Percentiles rank a stretch among this genome's conserved stretches.
phyloP scores from a whole-genome alignment of 805 yeast genomes.

The Spencermartinsiella europaea region DNA sequence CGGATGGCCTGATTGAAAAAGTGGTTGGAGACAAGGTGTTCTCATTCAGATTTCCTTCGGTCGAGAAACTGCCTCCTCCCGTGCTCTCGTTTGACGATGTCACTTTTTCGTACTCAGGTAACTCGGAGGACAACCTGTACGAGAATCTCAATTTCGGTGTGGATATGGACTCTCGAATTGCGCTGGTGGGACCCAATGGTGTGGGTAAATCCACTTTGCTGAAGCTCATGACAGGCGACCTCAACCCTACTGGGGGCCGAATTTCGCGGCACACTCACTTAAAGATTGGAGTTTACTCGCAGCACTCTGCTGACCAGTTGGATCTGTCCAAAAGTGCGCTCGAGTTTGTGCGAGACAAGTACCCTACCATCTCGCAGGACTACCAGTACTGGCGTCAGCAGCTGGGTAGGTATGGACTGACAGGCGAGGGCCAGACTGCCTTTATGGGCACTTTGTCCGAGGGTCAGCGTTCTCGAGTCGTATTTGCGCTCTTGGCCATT shows the following conservation, averaged over 20 bases:
- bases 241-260: conserved; percentile 87
- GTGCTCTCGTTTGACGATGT: conserved; percentile 95
- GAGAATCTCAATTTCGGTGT: conserved; percentile 93
- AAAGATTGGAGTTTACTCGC: conserved; percentile 97
- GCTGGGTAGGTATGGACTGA: conserved; percentile 95
- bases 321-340: conserved; percentile 92
- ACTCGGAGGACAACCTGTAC: conserved; percentile 81
- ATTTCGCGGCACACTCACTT: conserved; percentile 96
- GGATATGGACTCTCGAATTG: conserved; percentile 98
- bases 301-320: conserved; percentile 97
- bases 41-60: conserved; percentile 89
- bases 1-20: conserved; percentile 88
- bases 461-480: conserved; percentile 99
- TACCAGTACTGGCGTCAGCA: conserved; percentile 95
- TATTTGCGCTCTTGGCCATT: conserved; percentile 90
- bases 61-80: conserved; percentile 98
- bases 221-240: conserved; percentile 93
- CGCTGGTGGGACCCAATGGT: conserved; percentile 98
- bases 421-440: conserved; percentile 98
- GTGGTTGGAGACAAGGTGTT: conserved; percentile 92
- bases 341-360: conserved; percentile 95
- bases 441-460: conserved; percentile 98
- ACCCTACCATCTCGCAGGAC: conserved; percentile 86
- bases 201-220: conserved; percentile 95
- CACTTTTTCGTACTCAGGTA: conserved; percentile 74